These are phyloP conservation scores for Bryum argenteum DNA, from an alignment of 225 moss, liverwort and hornwort species.

Conservation along the genomic window DNA sequence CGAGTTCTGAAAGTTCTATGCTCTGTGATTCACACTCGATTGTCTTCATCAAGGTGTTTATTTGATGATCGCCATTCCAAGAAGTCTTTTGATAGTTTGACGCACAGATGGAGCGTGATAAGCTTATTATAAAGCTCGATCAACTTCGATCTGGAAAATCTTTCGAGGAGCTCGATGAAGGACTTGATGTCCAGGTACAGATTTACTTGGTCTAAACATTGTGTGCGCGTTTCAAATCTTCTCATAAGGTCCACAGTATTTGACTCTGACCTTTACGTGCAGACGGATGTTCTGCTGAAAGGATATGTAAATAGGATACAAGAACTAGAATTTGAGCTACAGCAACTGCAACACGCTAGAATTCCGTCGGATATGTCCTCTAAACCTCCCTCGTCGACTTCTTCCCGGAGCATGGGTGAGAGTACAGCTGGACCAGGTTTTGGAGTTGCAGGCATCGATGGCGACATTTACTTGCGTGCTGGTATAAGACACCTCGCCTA, in stretches of 20 bases:
- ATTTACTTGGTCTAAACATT: constrained; percentile 3
- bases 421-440: constrained; percentile 63
- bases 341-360: constrained; percentile 59
- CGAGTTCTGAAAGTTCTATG: not conserved
- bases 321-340: constrained; percentile 78
- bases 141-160: constrained; percentile 83
- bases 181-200: constrained; percentile 67
- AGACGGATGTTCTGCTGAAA: constrained; percentile 71
- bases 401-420: constrained; percentile 65
- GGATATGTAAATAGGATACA: constrained; percentile 73
- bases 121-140: constrained; percentile 76
- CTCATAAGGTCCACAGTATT: not conserved
- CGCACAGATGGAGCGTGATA: constrained; percentile 74
- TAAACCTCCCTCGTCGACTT: constrained; percentile 62
- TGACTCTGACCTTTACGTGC: constrained; percentile 34
- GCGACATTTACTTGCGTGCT: constrained; percentile 53
- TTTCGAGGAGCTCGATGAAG: constrained; percentile 76
- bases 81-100: constrained; percentile 18
- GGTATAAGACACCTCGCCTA: constrained; percentile 35
- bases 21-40: not conserved
- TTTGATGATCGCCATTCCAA: constrained; percentile 23
- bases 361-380: constrained; percentile 48
- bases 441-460: constrained; percentile 65
- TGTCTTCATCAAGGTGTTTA: not conserved
- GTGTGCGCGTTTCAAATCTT: not conserved